phyloP scores from a whole-genome alignment of 352 stramenopile species.

The Phytophthora idaei region DNA sequence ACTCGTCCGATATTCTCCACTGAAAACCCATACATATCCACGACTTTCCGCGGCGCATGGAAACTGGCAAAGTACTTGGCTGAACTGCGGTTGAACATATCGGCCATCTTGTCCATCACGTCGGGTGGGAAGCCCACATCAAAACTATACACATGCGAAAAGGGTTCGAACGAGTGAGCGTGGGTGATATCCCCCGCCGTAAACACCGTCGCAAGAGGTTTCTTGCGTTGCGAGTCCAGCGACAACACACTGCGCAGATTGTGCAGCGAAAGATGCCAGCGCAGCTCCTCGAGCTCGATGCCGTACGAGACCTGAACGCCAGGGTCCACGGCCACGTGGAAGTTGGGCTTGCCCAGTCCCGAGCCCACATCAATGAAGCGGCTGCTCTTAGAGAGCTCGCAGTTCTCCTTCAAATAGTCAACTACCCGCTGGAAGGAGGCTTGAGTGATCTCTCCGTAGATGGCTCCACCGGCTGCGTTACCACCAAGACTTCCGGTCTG shows the following conservation, averaged over 20 bases:
- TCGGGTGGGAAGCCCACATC: conserved; percentile 97
- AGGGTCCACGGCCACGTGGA: conserved; percentile 96
- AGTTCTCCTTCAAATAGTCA: conserved; percentile 94
- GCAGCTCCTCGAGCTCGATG: conserved; percentile 95
- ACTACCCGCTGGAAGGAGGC: conserved; percentile 97
- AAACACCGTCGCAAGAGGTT: conserved; percentile 84
- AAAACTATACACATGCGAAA: conserved; percentile 99
- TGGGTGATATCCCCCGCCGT: conserved; percentile 94
- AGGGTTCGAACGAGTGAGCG: conserved; percentile 94
- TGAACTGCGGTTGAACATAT: conserved; percentile 93
- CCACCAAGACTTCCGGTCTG: conserved; percentile 94
- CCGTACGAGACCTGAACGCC: conserved; percentile 96
- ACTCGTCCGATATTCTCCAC: conserved; percentile 92
- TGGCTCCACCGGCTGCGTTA: conserved; percentile 94
- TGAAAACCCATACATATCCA: conserved; percentile 94
- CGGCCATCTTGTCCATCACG: conserved; percentile 92
- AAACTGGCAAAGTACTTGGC: conserved; percentile 96
- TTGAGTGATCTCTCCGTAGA: conserved; percentile 98
- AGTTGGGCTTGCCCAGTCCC: conserved; percentile 97
- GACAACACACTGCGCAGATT: conserved; percentile 92
- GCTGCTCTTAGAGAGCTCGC: conserved; percentile 84
- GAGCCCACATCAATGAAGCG: conserved; percentile 98
- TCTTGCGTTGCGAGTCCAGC: conserved; percentile 67
- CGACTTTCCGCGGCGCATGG: conserved; percentile 90
- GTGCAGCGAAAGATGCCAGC: conserved; percentile 94